Base-by-base conservation (phyloP, 192 early-diverging fungal genomes). In the Spizellomyces sp. region DNA sequence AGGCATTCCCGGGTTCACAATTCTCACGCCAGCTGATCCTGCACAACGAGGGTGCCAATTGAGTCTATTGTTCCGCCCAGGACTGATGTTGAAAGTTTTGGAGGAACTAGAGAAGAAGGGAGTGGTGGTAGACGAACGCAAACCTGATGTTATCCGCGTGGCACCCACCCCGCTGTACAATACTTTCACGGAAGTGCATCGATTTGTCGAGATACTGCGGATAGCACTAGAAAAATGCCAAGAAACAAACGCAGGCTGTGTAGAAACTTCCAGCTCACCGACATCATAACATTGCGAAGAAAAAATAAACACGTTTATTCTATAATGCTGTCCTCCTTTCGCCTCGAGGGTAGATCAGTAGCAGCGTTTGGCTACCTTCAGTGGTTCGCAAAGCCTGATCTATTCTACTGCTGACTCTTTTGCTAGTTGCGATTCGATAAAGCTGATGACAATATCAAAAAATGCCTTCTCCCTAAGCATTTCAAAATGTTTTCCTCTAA, bases 131-230 rank as follows among this genome's bases (percentile, higher is more conserved):
- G 97, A 99, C 69, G 92, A 95, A 69, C 83, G 97, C 43, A 91
- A 92, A 70, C 95, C 95, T 1, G 88, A 94, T 83, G 92, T 92
- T 44, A 94, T 99, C 67, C 84, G 97, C 48, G 79, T 99, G 42
- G 90, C 93, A 5, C 97, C 97, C 9, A 86, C 86, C 14, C 95
- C 97, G 14, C 81, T 99, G 41, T 99, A 98, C 77, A 94, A 95
- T 76, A 87, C 85, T 3, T 98, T 93, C 77, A 75, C 63, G 42
- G 97, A 99, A 60, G 92, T 95, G 9, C 87, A 81, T 66, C 50
- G 69, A 48, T 91, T 87, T 75, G 88, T 90, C 7, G 74, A 79
- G 12, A 77, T 81, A 9, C 83, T 98, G 66, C 70, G 62, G 27
- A 36, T 36, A 36, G 27, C 27, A 36, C 27, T 36, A 36, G 27